Conservation (phyloP, 768 basidiomycete species). For the Macrocybe gigantea region DNA sequence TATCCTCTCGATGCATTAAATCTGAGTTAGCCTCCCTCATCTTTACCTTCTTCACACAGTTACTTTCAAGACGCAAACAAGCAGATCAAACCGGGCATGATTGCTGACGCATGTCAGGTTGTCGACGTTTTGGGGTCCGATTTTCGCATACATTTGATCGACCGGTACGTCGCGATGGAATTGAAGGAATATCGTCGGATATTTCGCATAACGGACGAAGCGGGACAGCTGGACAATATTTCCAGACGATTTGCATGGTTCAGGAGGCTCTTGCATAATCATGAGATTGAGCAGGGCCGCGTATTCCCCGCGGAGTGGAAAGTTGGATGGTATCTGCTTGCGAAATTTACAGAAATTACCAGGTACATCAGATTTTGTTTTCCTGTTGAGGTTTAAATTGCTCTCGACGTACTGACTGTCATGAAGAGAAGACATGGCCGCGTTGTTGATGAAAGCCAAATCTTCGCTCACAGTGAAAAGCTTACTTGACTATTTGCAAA, state of each 20-base stretch:
- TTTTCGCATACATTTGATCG: conserved; percentile 73
- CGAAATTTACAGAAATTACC: conserved; percentile 88
- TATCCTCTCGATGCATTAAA: neutral
- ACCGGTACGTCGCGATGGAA: conserved; percentile 85
- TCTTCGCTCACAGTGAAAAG: conserved; percentile 68
- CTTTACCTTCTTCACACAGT: conserved; percentile 30
- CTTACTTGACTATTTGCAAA: conserved; percentile 81
- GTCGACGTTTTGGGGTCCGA: conserved; percentile 87
- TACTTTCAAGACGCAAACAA: conserved; percentile 75
- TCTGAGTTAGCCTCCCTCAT: neutral
- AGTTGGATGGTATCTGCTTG: conserved; percentile 74
- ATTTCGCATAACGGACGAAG: conserved; percentile 89
- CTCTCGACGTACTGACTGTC: neutral
- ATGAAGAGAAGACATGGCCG: conserved; percentile 75
- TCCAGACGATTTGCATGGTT: conserved; percentile 95
- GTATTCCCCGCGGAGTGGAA: conserved; percentile 87
- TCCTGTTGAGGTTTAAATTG: neutral
- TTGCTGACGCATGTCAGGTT: conserved; percentile 82
- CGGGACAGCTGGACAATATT: conserved; percentile 94
- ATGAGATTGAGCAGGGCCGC: conserved; percentile 81
- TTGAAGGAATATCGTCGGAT: conserved; percentile 95
- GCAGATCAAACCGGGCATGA: conserved; percentile 54
- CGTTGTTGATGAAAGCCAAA: conserved; percentile 73
- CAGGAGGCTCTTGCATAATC: conserved; percentile 71
- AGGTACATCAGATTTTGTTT: conserved; percentile 40